Base-by-base conservation (phyloP, 371 early-diverging fungal genomes). In the Mucor piriformis region DNA sequence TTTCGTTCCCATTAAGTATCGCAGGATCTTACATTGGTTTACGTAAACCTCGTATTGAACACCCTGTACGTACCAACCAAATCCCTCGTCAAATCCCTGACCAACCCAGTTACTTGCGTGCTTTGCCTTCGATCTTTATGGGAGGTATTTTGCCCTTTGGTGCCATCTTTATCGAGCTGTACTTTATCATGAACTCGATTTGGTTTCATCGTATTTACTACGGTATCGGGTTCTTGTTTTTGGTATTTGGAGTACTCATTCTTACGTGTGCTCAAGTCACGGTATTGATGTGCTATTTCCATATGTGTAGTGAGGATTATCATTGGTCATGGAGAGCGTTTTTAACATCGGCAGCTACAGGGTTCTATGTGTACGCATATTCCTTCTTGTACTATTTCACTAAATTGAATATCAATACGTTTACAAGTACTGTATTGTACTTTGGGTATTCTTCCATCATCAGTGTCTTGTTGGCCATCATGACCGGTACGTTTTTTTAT, bases 321-420 rank as follows among this genome's bases (percentile, higher is more conserved):
- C 86, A 88, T 56, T 95, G 98, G 98, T 89, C 89, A 63, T 98
- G 98, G 98, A 82, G 95, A 21, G 81, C 97, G 0, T 95, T 96
- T 79, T 73, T 94, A 50, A 93, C 95, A 0, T 81, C 91, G 1
- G 98, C 94, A 3, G 87, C 94, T 1, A 87, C 91, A 20, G 94
- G 92, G 1, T 70, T 94, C 44, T 97, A 98, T 66, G 90, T 95
- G 16, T 93, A 93, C 66, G 53, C 92, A 51, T 96, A 95, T 71
- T 85, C 91, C 16, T 76, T 89, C 35, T 54, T 93, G 57, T 96
- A 93, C 66, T 95, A 91, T 68, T 79, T 79, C 40, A 84, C 89
- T 8, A 84, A 83, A 34, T 73, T 95, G 56, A 74, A 88, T 34
- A 83, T 96, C 59, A 82, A 82, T 47, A 83, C 87, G 25, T 81